Evolutionary conservation across 441 rosid genomes (phyloP).

Genomic region (Breynia disticha): DNA sequence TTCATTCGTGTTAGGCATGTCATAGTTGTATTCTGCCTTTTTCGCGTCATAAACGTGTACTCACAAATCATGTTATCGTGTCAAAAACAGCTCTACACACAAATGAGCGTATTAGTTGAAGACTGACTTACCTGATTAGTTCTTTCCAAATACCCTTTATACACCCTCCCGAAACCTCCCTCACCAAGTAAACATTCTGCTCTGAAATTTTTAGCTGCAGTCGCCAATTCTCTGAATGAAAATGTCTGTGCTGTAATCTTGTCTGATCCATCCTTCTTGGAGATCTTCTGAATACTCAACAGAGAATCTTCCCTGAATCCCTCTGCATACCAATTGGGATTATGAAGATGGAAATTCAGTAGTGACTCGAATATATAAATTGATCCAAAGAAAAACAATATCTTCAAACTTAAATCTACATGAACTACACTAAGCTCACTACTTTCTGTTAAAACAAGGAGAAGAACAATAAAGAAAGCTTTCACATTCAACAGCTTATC

Average conservation of each 20-base stretch:
- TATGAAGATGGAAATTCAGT: neutral
- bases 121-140: slow-evolving; percentile 35
- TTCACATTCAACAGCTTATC: no score
- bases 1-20: no score
- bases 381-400: neutral
- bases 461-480: no score
- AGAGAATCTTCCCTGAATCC: slow-evolving; percentile 26
- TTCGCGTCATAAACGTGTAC: no score
- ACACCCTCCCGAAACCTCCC: slow-evolving; percentile 64
- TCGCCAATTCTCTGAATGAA: slow-evolving; percentile 49
- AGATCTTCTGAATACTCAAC: slow-evolving; percentile 23
- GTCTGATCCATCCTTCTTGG: slow-evolving; percentile 33
- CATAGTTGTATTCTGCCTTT: no score
- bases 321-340: slow-evolving; percentile 28
- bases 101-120: neutral
- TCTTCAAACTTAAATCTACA: neutral
- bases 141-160: slow-evolving; percentile 53
- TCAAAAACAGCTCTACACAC: no score
- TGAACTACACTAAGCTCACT: neutral
- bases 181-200: slow-evolving; percentile 55
- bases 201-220: slow-evolving; percentile 46
- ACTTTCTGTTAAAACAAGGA: no score
- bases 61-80: no score
- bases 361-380: neutral
- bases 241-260: slow-evolving; percentile 48